These are phyloP conservation scores for Zizania latifolia DNA, from an alignment of 176 grass and related monocot genomes.

Conservation along the genomic window DNA sequence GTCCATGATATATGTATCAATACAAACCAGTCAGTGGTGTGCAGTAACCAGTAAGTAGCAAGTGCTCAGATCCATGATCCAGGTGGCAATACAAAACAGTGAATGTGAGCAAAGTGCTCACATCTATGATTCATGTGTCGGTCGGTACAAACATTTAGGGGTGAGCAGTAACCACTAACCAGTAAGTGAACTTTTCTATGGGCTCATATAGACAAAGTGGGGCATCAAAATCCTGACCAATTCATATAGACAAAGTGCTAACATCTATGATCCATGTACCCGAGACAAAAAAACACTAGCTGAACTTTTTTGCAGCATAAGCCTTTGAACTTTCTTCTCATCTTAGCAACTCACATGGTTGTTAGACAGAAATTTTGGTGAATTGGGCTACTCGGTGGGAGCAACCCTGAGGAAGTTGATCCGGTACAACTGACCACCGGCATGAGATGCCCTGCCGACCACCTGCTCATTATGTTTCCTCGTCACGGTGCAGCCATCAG, in stretches of 20 bases:
- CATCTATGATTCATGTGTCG: background rate
- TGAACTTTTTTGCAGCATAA: background rate
- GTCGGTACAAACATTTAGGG: no score
- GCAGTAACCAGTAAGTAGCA: no score
- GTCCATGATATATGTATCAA: background rate
- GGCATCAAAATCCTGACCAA: no score
- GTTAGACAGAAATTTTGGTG: background rate
- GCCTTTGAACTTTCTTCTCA: background rate
- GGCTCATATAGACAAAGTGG: no score
- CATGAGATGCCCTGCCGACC: background rate
- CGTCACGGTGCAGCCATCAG: background rate
- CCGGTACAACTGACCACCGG: background rate
- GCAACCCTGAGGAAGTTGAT: background rate
- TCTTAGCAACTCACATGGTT: background rate
- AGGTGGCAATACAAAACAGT: background rate
- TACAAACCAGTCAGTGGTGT: background rate
- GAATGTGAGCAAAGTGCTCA: background rate
- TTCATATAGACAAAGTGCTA: background rate
- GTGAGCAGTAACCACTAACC: background rate
- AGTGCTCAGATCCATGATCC: background rate
- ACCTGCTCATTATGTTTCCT: background rate
- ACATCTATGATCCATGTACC: background rate
- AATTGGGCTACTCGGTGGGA: background rate
- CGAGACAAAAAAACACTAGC: background rate
- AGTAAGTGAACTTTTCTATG: no score